A percentile compares a stretch with the other conserved stretches of the same genome.
Evolutionary conservation across 805 yeast genomes (phyloP).

Genomic region (Candida qinlingensis): DNA sequence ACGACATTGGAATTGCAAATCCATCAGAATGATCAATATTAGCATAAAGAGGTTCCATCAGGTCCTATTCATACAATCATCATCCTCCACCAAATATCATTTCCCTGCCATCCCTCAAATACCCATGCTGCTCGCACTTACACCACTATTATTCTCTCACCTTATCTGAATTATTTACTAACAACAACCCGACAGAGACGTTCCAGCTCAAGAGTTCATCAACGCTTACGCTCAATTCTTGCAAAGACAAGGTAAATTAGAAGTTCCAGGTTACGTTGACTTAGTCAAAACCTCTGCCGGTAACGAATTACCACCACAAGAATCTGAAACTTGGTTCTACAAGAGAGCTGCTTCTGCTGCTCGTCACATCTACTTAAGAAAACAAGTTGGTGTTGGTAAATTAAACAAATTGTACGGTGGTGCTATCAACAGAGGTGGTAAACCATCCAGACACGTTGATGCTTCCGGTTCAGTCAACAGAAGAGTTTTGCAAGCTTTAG

Average conservation of each 20-base stretch:
- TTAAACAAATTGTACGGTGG: slow-evolving; percentile 99
- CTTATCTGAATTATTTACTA: slow-evolving; percentile 9
- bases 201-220: slow-evolving; percentile 99
- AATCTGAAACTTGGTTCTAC: slow-evolving; percentile 99
- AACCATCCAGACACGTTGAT: slow-evolving; percentile 97
- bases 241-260: slow-evolving; percentile 99
- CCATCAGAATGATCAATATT: neutral
- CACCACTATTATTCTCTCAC: slow-evolving; percentile 8
- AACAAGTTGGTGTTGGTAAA: slow-evolving; percentile 98
- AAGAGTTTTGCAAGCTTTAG: slow-evolving; percentile 95
- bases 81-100: no score
- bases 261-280: slow-evolving; percentile 99
- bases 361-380: slow-evolving; percentile 99
- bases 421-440: slow-evolving; percentile 97
- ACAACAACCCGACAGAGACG: slow-evolving; percentile 71
- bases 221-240: slow-evolving; percentile 99
- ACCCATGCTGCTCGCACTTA: no score
- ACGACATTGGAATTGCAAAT: neutral
- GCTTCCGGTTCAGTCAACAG: slow-evolving; percentile 99
- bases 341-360: slow-evolving; percentile 99
- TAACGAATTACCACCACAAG: slow-evolving; percentile 99
- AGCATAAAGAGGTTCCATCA: no score
- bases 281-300: slow-evolving; percentile 98
- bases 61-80: no score
- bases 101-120: no score